These are phyloP conservation scores for Wickerhamiella brachini DNA, from an alignment of 805 yeast species.

Conservation along the genomic window DNA sequence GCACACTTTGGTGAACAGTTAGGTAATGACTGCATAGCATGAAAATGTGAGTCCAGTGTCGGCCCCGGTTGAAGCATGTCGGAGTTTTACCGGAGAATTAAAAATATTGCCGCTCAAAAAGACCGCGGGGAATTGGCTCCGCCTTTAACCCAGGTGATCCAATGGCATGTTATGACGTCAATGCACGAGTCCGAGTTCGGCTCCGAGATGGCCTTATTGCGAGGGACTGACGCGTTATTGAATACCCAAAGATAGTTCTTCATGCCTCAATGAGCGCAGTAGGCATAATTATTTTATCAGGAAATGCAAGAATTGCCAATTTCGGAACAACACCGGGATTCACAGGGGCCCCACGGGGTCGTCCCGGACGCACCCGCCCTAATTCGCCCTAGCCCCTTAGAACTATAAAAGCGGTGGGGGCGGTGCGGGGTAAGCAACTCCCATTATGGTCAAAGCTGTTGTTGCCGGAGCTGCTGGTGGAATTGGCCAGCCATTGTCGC, in stretches of 20 bases:
- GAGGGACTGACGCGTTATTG: no score
- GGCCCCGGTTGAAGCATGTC: no score
- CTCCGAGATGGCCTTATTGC: neutral
- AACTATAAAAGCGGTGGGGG: neutral
- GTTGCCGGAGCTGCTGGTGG: constrained; percentile 86
- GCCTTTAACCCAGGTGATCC: no score
- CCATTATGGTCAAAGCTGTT: constrained; percentile 27
- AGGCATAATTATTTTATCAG: no score
- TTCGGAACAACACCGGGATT: neutral
- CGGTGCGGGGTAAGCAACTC: constrained; percentile 1
- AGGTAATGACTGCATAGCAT: no score
- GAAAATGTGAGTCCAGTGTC: no score
- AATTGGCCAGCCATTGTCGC: constrained; percentile 81
- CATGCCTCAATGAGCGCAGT: no score
- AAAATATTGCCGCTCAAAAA: no score
- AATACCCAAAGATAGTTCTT: no score
- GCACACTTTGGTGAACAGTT: no score
- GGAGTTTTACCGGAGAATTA: no score
- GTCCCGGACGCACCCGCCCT: neutral
- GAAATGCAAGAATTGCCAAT: neutral
- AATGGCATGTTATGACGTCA: neutral
- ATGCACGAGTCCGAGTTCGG: neutral
- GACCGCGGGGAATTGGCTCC: no score
- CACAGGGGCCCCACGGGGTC: neutral
- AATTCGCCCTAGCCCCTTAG: neutral